Evolutionary conservation across 1,284 basidiomycete genomes (phyloP), one percentile per base, ranked within the genome.

Genomic region (Mixia osmundae): DNA sequence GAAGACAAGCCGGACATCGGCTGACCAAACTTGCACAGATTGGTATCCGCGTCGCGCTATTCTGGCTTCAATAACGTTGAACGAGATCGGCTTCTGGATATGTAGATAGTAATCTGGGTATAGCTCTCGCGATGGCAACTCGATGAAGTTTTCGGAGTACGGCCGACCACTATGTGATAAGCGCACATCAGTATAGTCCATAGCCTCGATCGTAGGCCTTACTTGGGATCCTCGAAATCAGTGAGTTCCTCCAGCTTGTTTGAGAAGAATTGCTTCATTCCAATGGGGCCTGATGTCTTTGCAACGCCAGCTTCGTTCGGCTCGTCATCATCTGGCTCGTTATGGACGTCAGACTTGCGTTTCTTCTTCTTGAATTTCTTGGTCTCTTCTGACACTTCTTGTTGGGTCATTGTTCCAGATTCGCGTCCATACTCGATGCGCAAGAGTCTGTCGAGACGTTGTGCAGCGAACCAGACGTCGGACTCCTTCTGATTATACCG

Each of bases 61-160:
- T 11, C 44, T 45, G 4, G 37, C 47, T 11, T 27, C 10, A 25
- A 49, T 39, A 9, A 40, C 40, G 12, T 48, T 43, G 18, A 50
- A 40, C 4, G 45, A 41, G 27, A 50, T 45, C 6, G 48, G 48
- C 12, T 35, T 27, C 5, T 31, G 34, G 21, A 50, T 47, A 31
- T 47, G 29, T 21, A 39, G 32, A 30, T 52, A 53, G 33, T 52
- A 53, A 9, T 50, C 44, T 6, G 50, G 44, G 38, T 44, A 50
- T 4, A 24, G 6, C 11, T 41, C 31, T 25, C 38, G 41, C 16
- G 45, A 41, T 0, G 51, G 51, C 10, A 53, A 34, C 21, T 35
- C 37, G 24, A 38, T 28, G 36, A 53, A 52, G 22, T 38, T 31
- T 16, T 50, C 49, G 16, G 47, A 33, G 12, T 43, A 41, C 2